Evolutionary conservation across 2,329 filamentous ascomycete species (phyloP).

Genomic region (Aspergillus japonicus): DNA sequence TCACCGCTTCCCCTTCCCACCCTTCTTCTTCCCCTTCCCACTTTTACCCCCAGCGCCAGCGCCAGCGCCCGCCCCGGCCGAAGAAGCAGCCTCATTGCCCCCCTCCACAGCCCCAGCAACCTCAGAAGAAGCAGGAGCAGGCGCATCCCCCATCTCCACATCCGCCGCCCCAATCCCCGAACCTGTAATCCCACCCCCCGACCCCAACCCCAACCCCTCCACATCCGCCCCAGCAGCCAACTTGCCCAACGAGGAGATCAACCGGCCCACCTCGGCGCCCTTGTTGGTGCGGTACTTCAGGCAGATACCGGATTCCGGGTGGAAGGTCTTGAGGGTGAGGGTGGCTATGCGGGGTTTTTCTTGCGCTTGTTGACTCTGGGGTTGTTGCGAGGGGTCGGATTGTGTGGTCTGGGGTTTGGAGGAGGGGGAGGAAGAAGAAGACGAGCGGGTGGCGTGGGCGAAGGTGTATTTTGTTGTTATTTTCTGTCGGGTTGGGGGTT

Average conservation of each 20-base stretch:
- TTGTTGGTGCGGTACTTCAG: constrained; percentile 92
- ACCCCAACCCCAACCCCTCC: constrained; percentile 48
- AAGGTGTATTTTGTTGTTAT: constrained; percentile 93
- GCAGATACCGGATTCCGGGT: constrained; percentile 74
- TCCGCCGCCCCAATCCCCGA: constrained; percentile 23
- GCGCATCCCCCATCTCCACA: constrained; percentile 36
- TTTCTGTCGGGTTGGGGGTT: constrained; percentile 55
- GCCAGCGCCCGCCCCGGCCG: constrained; percentile 19
- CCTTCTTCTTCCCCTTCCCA: constrained; percentile 56
- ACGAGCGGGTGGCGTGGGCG: constrained; percentile 20
- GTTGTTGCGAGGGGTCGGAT: constrained; percentile 25
- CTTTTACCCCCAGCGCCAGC: constrained; percentile 30
- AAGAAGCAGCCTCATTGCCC: constrained; percentile 27
- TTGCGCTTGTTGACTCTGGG: constrained; percentile 16
- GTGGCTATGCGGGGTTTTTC: constrained; percentile 55
- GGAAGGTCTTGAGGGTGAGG: constrained; percentile 85
- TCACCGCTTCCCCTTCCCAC: constrained; percentile 70
- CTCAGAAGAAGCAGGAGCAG: constrained; percentile 20
- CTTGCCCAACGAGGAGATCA: constrained; percentile 74
- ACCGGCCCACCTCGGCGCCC: constrained; percentile 79
- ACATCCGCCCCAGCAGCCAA: constrained; percentile 69
- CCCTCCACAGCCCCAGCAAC: constrained; percentile 18
- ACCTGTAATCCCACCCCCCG: constrained; percentile 2
- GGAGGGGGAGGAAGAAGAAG: constrained; percentile 20
- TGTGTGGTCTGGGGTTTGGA: constrained; percentile 27